Conservation (phyloP, 352 stramenopile genomes). For the Globisporangium rhizosaccharum region DNA sequence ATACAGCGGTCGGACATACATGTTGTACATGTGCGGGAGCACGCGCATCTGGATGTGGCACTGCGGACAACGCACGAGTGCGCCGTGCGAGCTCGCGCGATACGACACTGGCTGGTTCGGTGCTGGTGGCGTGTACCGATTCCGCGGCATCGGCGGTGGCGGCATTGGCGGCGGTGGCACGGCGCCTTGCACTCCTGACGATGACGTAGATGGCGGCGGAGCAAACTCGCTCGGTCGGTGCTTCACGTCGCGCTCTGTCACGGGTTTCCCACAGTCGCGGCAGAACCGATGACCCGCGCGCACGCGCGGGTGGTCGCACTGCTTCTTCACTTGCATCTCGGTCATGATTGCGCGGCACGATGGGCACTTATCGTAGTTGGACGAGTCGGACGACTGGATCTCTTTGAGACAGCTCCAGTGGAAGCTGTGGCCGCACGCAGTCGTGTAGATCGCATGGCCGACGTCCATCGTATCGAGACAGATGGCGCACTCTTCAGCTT, state of each 20-base stretch:
- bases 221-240: conserved; percentile 35
- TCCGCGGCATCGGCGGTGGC: conserved; percentile 1
- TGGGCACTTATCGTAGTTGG: conserved; percentile 82
- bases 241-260: conserved; percentile 68
- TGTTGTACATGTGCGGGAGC: conserved; percentile 87
- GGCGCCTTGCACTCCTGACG: background rate
- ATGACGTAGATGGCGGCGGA: background rate
- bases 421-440: conserved; percentile 79
- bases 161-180: background rate
- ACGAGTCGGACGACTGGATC: conserved; percentile 71
- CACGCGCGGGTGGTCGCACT: conserved; percentile 82
- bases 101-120: conserved; percentile 60
- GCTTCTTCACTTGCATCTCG: conserved; percentile 82
- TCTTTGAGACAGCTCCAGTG: conserved; percentile 83
- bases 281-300: conserved; percentile 74
- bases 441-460: conserved; percentile 79
- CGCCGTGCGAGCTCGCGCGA: conserved; percentile 73
- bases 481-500: conserved; percentile 81
- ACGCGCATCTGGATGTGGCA: conserved; percentile 87
- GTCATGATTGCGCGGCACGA: conserved; percentile 70
- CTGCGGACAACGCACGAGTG: conserved; percentile 76
- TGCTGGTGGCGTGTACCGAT: background rate
- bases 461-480: conserved; percentile 79
- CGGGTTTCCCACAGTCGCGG: conserved; percentile 56
- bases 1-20: conserved; percentile 34